phyloP scores from a whole-genome alignment of 2,329 filamentous ascomycete species.

The Colletotrichum lupini region DNA sequence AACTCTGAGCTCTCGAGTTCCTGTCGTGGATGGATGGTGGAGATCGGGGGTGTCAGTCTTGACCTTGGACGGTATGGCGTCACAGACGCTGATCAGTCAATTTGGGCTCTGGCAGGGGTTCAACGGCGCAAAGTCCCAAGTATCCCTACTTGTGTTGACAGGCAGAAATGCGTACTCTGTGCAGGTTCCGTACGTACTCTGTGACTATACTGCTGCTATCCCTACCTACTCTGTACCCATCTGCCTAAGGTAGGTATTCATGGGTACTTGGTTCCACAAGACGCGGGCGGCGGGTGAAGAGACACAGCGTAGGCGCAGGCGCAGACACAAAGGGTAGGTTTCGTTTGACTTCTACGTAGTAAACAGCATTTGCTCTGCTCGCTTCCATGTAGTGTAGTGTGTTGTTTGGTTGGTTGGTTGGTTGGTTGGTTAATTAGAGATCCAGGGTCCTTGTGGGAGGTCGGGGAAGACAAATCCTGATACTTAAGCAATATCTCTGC shows the following conservation, averaged over 20 bases:
- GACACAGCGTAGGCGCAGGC: not conserved
- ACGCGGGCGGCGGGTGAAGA: not conserved
- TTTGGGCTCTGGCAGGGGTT: slow-evolving; percentile 2
- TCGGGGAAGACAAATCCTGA: not conserved
- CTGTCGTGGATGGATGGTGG: slow-evolving; percentile 11
- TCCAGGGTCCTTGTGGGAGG: not conserved
- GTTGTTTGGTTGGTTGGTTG: not conserved
- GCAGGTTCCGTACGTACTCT: not conserved
- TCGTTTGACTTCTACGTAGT: too few relatives aligned
- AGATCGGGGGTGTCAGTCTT: slow-evolving; percentile 20
- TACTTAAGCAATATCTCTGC: slow-evolving; percentile 1
- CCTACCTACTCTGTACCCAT: too few relatives aligned
- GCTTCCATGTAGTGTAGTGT: not conserved
- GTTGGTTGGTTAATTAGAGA: not conserved
- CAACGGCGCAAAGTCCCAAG: not conserved
- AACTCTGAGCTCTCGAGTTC: slow-evolving; percentile 8
- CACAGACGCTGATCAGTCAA: slow-evolving; percentile 44
- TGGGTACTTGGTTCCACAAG: not conserved
- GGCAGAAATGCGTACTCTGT: not conserved
- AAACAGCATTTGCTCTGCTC: too few relatives aligned
- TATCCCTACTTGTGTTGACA: not conserved
- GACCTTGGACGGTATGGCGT: slow-evolving; percentile 43
- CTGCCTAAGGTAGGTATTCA: too few relatives aligned
- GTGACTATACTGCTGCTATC: not conserved
- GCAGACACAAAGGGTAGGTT: not conserved